Conservation (phyloP, 495 filamentous ascomycete genomes). For the Astrocystis sublimbata region DNA sequence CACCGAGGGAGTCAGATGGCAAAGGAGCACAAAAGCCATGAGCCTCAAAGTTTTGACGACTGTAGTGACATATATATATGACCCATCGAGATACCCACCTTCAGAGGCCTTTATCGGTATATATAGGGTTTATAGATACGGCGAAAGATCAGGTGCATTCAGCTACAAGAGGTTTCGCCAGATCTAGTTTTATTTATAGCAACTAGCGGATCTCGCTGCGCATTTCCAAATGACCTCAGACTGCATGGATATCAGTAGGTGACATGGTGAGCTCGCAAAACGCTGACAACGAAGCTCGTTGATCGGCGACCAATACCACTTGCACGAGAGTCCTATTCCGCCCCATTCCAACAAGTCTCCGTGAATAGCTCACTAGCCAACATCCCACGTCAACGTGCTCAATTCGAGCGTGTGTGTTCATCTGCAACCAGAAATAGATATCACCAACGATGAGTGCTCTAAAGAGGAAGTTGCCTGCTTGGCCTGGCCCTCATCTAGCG, state of each 20-base stretch:
- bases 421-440: no score
- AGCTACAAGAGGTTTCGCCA: not conserved
- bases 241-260: not conserved
- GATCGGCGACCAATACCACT: not conserved
- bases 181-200: not conserved
- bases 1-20: not conserved
- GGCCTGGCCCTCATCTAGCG: no score
- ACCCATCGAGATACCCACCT: constrained; percentile 20
- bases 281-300: not conserved
- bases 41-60: constrained; percentile 14
- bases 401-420: no score
- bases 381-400: no score
- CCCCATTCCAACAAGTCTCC: not conserved
- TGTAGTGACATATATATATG: not conserved
- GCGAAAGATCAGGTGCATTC: not conserved
- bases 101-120: constrained; percentile 3
- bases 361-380: not conserved
- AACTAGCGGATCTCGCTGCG: not conserved
- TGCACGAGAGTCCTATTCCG: constrained; percentile 10
- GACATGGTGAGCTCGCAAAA: not conserved
- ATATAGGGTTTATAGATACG: constrained; percentile 1
- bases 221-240: not conserved
- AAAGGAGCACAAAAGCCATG: not conserved
- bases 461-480: no score
- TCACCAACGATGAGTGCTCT: no score